Evolutionary conservation across 139 green algal species (phyloP).

Genomic region (Chlamydomonas sp.): DNA sequence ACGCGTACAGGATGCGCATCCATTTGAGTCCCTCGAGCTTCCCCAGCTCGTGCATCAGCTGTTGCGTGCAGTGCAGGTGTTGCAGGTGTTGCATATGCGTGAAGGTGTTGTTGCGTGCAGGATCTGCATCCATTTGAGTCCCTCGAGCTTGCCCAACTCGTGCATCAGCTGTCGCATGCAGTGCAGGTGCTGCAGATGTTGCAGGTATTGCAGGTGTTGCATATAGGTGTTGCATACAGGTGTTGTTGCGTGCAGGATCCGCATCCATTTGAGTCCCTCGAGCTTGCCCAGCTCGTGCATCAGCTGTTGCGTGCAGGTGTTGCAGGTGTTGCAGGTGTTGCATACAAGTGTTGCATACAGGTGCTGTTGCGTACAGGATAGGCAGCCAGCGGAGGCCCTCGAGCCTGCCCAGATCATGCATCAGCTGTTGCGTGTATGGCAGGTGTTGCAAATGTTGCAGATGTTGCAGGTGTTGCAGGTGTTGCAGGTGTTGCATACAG

Average conservation of each 20-base stretch:
- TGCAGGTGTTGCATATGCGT: constrained; percentile 15
- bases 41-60: constrained; percentile 68
- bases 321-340: constrained; percentile 41
- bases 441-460: constrained; percentile 39
- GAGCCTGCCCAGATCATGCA: constrained; percentile 63
- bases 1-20: constrained; percentile 84
- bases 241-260: constrained; percentile 65
- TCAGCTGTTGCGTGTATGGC: constrained; percentile 57
- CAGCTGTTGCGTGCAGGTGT: constrained; percentile 63
- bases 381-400: constrained; percentile 75
- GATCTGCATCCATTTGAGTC: constrained; percentile 77
- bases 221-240: background rate
- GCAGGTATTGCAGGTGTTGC: constrained; percentile 40
- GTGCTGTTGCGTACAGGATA: constrained; percentile 61
- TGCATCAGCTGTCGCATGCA: constrained; percentile 65
- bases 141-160: constrained; percentile 62
- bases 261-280: constrained; percentile 72
- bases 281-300: constrained; percentile 64
- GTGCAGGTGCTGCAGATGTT: constrained; percentile 62
- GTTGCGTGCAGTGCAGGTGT: constrained; percentile 54
- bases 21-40: constrained; percentile 65
- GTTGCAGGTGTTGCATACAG: constrained; percentile 50
- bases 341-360: background rate
- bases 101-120: constrained; percentile 50
- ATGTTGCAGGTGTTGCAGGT: too few species aligned